Evolutionary conservation across 768 basidiomycete genomes (phyloP).

Genomic region (Lanmaoa rubissima): DNA sequence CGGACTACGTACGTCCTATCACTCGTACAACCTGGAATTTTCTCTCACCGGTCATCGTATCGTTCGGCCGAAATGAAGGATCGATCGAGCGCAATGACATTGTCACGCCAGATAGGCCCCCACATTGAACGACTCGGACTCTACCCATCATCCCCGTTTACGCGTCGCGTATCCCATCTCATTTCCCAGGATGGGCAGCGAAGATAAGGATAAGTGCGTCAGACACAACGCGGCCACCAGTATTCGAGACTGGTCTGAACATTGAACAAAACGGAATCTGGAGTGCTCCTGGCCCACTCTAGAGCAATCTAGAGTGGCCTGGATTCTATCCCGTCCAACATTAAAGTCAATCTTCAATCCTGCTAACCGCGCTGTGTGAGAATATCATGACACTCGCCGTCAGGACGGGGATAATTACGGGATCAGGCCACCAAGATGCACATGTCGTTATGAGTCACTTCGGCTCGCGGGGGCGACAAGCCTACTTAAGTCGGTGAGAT

Average conservation of each 20-base stretch:
- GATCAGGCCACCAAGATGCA: background rate
- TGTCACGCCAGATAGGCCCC: background rate
- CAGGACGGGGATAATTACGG: background rate
- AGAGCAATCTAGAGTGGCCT: too few species aligned
- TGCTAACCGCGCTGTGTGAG: background rate
- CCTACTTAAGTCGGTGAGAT: background rate
- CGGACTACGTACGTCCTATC: conserved; percentile 15
- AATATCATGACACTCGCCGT: background rate
- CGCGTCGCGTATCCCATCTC: conserved; percentile 9
- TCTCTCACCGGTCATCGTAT: background rate
- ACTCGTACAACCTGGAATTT: background rate
- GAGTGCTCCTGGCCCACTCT: too few species aligned
- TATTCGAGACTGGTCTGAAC: too few species aligned
- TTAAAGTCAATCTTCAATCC: too few species aligned
- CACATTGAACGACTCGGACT: too few species aligned
- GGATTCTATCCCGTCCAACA: too few species aligned
- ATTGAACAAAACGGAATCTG: too few species aligned
- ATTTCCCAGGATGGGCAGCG: background rate
- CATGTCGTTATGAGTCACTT: background rate
- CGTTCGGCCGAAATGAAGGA: conserved; percentile 6
- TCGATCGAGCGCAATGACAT: background rate
- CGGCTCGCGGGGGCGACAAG: background rate
- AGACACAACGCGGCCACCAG: too few species aligned
- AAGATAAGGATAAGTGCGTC: background rate
- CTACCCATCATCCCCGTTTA: conserved; percentile 2